Base-by-base conservation (phyloP, 2,329 filamentous ascomycete species). In the Cucurbitaria berberidis region DNA sequence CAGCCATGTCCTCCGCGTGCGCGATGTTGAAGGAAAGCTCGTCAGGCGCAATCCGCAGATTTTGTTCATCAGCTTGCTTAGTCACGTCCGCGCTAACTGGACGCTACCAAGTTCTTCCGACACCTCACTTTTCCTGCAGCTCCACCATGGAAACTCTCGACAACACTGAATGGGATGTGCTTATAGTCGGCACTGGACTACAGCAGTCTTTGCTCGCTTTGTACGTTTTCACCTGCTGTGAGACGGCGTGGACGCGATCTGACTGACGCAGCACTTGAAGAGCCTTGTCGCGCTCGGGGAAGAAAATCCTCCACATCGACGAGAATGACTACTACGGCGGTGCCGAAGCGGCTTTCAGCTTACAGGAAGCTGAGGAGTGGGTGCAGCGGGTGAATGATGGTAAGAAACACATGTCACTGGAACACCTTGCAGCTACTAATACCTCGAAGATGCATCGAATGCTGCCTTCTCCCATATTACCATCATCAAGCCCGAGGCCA, bases 261-360 rank as follows among this genome's bases (percentile, higher is more conserved):
- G 85, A 90, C 88, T 90, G 85, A 91, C 87, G 76, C 77, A 88
- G 84, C 77, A 62, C 55, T 72, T 75, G 72, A 83, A 98, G 93
- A 83, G 89, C 93, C 68, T 84, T 98, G 67, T 98, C 93, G 64
- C 89, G 93, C 70, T 96, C 92, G 58, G 88, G 87, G 72, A 96
- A 96, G 81, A 95, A 91, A 68, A 85, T 97, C 62, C 84, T 98
- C 55, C 93, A 98, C 74, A 80, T 97, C 72, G 93, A 98, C 73
- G 84, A 85, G 59, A 93, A 96, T 78, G 82, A 87, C 57, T 96
- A 91, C 76, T 98, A 98, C 77, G 93, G 93, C 67, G 90, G 89
- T 47, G 75, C 87, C 34, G 91, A 96, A 72, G 92, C 93, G 58
- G 91, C 91, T 2, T 84, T 98, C 62, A 95, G 87, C 75, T 80